Evolutionary conservation across 352 stramenopile genomes (phyloP).

Genomic region (Phytophthora ramorum): DNA sequence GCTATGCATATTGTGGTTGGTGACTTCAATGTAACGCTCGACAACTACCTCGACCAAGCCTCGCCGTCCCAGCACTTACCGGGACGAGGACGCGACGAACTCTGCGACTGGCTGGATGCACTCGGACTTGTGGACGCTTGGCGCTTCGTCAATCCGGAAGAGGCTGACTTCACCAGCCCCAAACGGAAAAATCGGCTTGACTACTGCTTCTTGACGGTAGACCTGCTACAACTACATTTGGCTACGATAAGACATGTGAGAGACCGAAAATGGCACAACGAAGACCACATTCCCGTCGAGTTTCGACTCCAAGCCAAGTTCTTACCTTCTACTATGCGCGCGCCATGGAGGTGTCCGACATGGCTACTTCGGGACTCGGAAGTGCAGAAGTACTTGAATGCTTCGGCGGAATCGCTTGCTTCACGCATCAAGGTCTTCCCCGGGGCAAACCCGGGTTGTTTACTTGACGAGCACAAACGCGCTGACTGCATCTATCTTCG

Average conservation of each 20-base stretch:
- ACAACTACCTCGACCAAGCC: no score
- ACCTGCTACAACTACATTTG: constrained; percentile 19
- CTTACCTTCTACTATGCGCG: no score
- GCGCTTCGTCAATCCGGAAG: constrained; percentile 10
- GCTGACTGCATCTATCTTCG: no score
- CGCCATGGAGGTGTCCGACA: no score
- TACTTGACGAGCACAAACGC: constrained; percentile 25
- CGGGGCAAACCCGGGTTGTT: constrained; percentile 17
- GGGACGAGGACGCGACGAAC: constrained; percentile 10
- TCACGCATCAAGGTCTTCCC: constrained; percentile 6
- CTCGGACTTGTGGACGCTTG: constrained; percentile 19
- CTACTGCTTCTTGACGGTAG: constrained; percentile 22
- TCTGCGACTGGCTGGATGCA: constrained; percentile 16
- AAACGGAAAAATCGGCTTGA: constrained; percentile 14
- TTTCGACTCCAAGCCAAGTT: constrained; percentile 4
- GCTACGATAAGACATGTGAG: constrained; percentile 5
- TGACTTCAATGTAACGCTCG: no score
- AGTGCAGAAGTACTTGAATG: neutral
- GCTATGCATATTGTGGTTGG: no score
- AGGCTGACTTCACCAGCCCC: constrained; percentile 11
- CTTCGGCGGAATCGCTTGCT: constrained; percentile 1
- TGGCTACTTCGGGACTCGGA: neutral
- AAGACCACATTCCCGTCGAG: constrained; percentile 18
- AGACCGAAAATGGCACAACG: constrained; percentile 25
- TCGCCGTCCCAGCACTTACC: no score